phyloP scores from a whole-genome alignment of 2,329 filamentous ascomycete genomes.

The Diaporthe vexans region DNA sequence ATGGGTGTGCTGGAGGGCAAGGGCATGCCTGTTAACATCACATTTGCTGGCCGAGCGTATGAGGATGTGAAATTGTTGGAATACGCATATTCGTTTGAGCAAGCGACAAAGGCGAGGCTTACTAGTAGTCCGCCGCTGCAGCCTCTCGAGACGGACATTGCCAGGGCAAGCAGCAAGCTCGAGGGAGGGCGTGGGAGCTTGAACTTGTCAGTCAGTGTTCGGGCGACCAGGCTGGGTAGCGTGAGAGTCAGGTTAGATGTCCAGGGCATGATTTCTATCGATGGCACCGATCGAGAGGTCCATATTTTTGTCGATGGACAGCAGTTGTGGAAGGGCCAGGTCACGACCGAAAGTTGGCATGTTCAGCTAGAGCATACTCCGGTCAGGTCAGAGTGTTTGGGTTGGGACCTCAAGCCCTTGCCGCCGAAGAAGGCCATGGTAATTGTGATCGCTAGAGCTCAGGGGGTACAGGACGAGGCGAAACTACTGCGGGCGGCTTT shows the following conservation, averaged over 20 bases:
- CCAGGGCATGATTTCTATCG: neutral
- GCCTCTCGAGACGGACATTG: neutral
- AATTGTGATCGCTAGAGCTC: neutral
- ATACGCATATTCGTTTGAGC: slow-evolving; percentile 46
- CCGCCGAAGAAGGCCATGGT: neutral
- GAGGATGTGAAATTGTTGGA: slow-evolving; percentile 54
- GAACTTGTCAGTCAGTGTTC: neutral
- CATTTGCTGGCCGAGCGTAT: slow-evolving; percentile 64
- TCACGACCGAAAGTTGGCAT: neutral
- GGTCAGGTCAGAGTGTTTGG: slow-evolving; percentile 3
- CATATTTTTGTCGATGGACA: slow-evolving; percentile 1
- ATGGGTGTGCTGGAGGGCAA: slow-evolving; percentile 64
- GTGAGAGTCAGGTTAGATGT: neutral
- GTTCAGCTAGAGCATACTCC: neutral
- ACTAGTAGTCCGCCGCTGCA: neutral
- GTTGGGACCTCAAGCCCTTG: slow-evolving; percentile 5
- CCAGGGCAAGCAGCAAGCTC: neutral
- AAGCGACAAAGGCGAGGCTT: neutral
- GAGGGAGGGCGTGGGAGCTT: neutral
- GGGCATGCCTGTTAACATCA: slow-evolving; percentile 66
- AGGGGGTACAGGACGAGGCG: neutral
- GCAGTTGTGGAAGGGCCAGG: neutral
- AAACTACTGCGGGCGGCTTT: neutral
- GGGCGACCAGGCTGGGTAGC: neutral
- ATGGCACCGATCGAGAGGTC: neutral